A percentile compares a stretch with the other conserved stretches of the same genome.
These are phyloP conservation scores for Cutaneotrichosporon mucoides DNA, from an alignment of 1,284 basidiomycete genomes.

Conservation along the genomic window DNA sequence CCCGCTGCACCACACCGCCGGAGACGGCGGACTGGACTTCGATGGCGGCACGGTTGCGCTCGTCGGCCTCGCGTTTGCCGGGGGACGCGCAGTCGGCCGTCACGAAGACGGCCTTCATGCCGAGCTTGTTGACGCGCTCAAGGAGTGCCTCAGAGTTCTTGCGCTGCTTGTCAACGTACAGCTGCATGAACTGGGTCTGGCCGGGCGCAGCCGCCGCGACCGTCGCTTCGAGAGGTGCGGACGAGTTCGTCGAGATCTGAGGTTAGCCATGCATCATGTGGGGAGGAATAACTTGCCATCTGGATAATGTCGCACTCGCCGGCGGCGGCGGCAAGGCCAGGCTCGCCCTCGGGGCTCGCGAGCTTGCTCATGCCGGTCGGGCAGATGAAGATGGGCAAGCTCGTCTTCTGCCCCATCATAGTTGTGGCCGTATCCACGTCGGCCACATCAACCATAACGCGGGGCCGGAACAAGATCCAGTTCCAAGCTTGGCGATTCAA, in stretches of 20 bases:
- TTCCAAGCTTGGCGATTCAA: slow-evolving; percentile 44
- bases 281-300: slow-evolving; percentile 31
- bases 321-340: slow-evolving; percentile 41
- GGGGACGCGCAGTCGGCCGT: slow-evolving; percentile 49
- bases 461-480: slow-evolving; percentile 46
- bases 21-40: slow-evolving; percentile 45
- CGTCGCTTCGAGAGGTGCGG: slow-evolving; percentile 43
- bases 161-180: slow-evolving; percentile 48
- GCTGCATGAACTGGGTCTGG: slow-evolving; percentile 50
- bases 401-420: slow-evolving; percentile 42
- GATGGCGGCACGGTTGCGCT: slow-evolving; percentile 43
- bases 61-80: slow-evolving; percentile 50
- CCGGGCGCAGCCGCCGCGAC: slow-evolving; percentile 29
- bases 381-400: slow-evolving; percentile 47
- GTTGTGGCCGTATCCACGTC: slow-evolving; percentile 39
- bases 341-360: slow-evolving; percentile 45
- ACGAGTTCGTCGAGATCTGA: slow-evolving; percentile 49
- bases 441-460: slow-evolving; percentile 43
- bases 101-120: slow-evolving; percentile 48
- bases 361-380: slow-evolving; percentile 50
- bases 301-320: slow-evolving; percentile 45
- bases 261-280: too few species aligned
- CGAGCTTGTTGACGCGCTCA: slow-evolving; percentile 34
- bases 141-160: slow-evolving; percentile 44
- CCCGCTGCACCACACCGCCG: slow-evolving; percentile 43